Conservation (phyloP, 371 early-diverging fungal genomes). For the Zychaea mexicana region DNA sequence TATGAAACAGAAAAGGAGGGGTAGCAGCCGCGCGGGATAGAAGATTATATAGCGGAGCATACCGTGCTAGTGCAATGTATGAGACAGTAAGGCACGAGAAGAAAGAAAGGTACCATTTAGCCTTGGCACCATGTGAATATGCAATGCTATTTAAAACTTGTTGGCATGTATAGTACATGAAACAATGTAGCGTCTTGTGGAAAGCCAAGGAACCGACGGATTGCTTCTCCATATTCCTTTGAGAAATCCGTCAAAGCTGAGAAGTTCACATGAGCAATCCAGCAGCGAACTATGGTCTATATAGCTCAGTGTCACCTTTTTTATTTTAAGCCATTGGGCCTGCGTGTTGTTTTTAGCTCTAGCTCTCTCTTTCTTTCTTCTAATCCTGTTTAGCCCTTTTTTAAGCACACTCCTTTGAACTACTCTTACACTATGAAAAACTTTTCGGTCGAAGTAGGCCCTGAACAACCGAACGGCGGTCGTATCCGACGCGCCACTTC, state of each 20-base stretch:
- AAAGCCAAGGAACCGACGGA: neutral
- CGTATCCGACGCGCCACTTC: conserved; percentile 51
- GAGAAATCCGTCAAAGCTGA: neutral
- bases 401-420: neutral
- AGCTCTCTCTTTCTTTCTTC: neutral
- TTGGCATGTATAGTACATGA: too few species aligned
- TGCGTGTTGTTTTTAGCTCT: neutral
- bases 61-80: too few species aligned
- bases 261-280: conserved; percentile 7
- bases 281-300: neutral
- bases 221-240: neutral
- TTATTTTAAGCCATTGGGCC: neutral
- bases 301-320: conserved; percentile 1
- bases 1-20: too few species aligned
- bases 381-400: neutral
- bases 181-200: too few species aligned
- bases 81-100: too few species aligned
- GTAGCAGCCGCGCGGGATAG: too few species aligned
- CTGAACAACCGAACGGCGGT: conserved; percentile 14
- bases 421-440: conserved; percentile 10
- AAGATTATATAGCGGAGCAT: too few species aligned
- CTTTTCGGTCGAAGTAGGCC: conserved; percentile 20
- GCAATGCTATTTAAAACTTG: too few species aligned
- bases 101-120: too few species aligned
- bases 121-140: neutral